A percentile compares a stretch with the other conserved stretches of the same genome.
Conservation (phyloP, 1,284 basidiomycete genomes). For the Puccinia polysora region DNA sequence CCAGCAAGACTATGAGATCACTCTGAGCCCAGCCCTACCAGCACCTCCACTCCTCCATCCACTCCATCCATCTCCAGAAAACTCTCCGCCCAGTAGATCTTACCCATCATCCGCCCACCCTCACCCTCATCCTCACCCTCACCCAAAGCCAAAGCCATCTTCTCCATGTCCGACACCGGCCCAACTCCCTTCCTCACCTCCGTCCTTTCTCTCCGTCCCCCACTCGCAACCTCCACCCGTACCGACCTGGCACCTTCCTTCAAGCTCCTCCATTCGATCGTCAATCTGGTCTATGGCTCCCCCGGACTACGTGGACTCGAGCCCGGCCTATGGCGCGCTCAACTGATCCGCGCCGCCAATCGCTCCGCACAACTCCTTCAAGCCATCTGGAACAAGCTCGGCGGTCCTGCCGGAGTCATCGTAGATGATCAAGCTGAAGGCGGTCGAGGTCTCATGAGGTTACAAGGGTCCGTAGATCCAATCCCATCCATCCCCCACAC, state of each 20-base stretch:
- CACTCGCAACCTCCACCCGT: conserved; percentile 39
- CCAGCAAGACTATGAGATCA: no score
- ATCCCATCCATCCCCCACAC: not conserved
- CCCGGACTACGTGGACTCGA: conserved; percentile 19
- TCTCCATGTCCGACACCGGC: not conserved
- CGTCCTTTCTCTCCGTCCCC: conserved; percentile 37
- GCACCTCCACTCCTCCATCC: no score
- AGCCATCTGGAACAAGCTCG: conserved; percentile 36
- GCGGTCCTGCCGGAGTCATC: conserved; percentile 26
- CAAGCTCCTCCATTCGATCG: conserved; percentile 33
- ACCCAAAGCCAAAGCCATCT: no score
- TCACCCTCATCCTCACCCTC: no score
- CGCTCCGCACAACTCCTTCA: conserved; percentile 34
- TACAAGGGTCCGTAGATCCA: conserved; percentile 29
- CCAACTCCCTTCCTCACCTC: conserved; percentile 10
- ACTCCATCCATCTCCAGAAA: no score
- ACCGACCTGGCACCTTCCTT: conserved; percentile 43
- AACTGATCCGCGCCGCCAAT: conserved; percentile 20
- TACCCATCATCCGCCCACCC: no score
- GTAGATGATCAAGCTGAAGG: conserved; percentile 37
- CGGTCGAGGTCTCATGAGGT: conserved; percentile 33
- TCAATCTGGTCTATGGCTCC: conserved; percentile 26
- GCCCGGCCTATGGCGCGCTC: conserved; percentile 39
- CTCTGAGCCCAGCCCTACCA: no score
- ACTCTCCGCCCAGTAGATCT: no score